A percentile compares a stretch with the other conserved stretches of the same genome.
phyloP scores from a whole-genome alignment of 2,329 filamentous ascomycete species.

The Elsinoe perseae region DNA sequence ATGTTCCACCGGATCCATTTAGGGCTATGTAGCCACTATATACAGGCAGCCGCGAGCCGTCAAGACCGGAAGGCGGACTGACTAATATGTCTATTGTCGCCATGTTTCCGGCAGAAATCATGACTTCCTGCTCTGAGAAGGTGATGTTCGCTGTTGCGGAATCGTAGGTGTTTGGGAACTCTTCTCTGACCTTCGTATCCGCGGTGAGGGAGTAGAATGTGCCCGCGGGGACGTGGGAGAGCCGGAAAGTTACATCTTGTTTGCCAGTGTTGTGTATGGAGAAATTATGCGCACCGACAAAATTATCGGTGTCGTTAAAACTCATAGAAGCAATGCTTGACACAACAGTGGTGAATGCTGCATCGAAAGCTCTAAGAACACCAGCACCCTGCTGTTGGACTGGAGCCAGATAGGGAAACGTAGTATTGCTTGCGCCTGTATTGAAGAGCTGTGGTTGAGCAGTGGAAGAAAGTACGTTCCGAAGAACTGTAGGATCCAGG shows the following conservation, averaged over 20 bases:
- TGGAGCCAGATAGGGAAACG: constrained; percentile 34
- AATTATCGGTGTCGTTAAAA: constrained; percentile 58
- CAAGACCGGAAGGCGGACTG: constrained; percentile 21
- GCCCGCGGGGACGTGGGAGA: constrained; percentile 44
- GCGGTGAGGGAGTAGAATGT: constrained; percentile 46
- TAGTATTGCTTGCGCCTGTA: constrained; percentile 22
- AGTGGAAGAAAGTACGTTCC: constrained; percentile 23
- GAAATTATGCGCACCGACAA: constrained; percentile 44
- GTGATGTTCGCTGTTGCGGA: constrained; percentile 21
- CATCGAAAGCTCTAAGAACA: constrained; percentile 53
- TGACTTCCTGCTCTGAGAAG: constrained; percentile 19
- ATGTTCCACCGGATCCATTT: constrained; percentile 21
- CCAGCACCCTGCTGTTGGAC: constrained; percentile 55
- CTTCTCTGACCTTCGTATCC: constrained; percentile 18
- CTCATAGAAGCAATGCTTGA: constrained; percentile 51
- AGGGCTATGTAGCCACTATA: constrained; percentile 26
- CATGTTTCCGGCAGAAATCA: constrained; percentile 20
- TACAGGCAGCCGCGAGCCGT: constrained; percentile 16
- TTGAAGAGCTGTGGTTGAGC: constrained; percentile 26
- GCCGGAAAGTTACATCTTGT: constrained; percentile 43
- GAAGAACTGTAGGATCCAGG: constrained; percentile 23
- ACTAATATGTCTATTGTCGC: constrained; percentile 22
- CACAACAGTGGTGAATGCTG: constrained; percentile 47
- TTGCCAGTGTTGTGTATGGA: constrained; percentile 49
- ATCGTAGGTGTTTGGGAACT: constrained; percentile 21